Evolutionary conservation across 768 basidiomycete genomes (phyloP).

Genomic region (Termitomyces bulborhizus): DNA sequence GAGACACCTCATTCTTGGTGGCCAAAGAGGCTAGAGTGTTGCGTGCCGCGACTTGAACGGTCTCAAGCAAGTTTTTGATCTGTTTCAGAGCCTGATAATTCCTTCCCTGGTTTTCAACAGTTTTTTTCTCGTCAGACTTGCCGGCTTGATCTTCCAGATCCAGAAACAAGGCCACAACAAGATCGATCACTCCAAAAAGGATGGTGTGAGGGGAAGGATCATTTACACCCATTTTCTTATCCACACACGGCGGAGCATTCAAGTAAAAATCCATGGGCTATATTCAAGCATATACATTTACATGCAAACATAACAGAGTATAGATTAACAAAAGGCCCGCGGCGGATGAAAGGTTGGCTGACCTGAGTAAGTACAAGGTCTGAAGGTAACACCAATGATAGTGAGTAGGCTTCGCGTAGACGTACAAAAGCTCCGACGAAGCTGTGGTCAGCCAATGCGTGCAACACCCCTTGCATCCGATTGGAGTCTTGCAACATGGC

Average conservation of each 20-base stretch:
- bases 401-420: slow-evolving; percentile 17
- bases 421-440: slow-evolving; percentile 10
- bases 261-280: slow-evolving; percentile 50
- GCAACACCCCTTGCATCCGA: slow-evolving; percentile 13
- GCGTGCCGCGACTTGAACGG: slow-evolving; percentile 9
- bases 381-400: slow-evolving; percentile 25
- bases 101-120: slow-evolving; percentile 9
- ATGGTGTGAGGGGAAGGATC: slow-evolving; percentile 22
- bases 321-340: slow-evolving; percentile 17
- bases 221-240: slow-evolving; percentile 17
- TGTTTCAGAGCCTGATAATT: slow-evolving; percentile 13
- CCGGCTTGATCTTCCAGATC: slow-evolving; percentile 21
- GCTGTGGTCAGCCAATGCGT: slow-evolving; percentile 15
- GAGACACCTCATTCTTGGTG: background rate
- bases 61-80: slow-evolving; percentile 11
- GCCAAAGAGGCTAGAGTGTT: slow-evolving; percentile 11
- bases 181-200: slow-evolving; percentile 36
- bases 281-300: slow-evolving; percentile 15
- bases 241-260: slow-evolving; percentile 28
- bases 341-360: slow-evolving; percentile 19
- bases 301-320: slow-evolving; percentile 14
- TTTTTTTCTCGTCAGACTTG: background rate
- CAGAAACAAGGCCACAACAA: slow-evolving; percentile 34
- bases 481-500: slow-evolving; percentile 4
- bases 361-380: slow-evolving; percentile 39